These are phyloP conservation scores for Fraxinus sp. DNA, from an alignment of 305 asterid genomes.

Conservation along the genomic window DNA sequence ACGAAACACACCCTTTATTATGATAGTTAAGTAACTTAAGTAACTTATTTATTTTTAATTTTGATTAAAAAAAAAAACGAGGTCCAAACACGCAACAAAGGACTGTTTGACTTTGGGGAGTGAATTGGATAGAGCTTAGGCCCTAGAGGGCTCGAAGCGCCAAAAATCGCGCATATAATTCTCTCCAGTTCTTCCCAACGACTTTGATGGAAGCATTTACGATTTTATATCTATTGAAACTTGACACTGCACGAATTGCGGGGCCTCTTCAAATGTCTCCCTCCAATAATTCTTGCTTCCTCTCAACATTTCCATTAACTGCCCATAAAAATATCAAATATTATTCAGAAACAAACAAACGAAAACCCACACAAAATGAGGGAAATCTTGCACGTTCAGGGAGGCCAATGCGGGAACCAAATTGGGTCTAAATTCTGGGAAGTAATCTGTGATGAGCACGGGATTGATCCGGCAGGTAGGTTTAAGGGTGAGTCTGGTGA, in stretches of 20 bases:
- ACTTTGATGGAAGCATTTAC: neutral
- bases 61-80: no score
- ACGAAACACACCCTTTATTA: no score
- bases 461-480: conserved; percentile 67
- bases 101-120: neutral
- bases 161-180: neutral
- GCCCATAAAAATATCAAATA: neutral
- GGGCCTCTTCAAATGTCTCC: neutral
- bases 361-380: conserved; percentile 40
- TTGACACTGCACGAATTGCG: neutral
- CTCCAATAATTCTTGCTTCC: neutral
- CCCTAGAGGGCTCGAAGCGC: neutral
- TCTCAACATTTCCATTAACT: neutral
- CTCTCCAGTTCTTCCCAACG: neutral
- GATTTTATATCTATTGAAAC: neutral
- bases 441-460: conserved; percentile 82
- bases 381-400: conserved; percentile 78
- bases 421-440: conserved; percentile 93
- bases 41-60: no score
- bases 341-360: neutral
- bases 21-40: no score
- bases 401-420: conserved; percentile 87
- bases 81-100: neutral
- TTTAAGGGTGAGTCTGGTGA: conserved; percentile 44
- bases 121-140: neutral